Percentiles rank a stretch among this genome's conserved stretches.
These are phyloP conservation scores for Nicotiana otophora DNA, from an alignment of 257 asterid genomes.

Conservation along the genomic window DNA sequence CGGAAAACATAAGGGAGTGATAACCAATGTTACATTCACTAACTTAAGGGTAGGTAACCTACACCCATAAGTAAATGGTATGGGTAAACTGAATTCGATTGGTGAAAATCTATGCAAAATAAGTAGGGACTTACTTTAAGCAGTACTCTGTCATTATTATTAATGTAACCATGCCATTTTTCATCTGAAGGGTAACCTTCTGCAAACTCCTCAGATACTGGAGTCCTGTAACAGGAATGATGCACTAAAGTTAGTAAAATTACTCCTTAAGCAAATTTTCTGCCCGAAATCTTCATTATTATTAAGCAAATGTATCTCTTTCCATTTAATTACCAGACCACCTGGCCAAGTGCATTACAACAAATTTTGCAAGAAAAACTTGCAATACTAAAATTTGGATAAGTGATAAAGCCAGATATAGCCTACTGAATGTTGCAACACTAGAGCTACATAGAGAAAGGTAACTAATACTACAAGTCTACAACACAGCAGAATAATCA, in stretches of 20 bases:
- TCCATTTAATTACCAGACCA: not conserved
- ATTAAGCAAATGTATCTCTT: not conserved
- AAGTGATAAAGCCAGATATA: not conserved
- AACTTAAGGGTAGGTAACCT: not conserved
- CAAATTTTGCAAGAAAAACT: not conserved
- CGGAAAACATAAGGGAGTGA: not conserved
- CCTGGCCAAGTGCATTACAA: not conserved
- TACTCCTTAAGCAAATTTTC: not conserved
- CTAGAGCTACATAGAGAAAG: not conserved
- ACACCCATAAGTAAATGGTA: not conserved
- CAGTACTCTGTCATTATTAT: slow-evolving; percentile 77
- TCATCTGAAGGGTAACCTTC: slow-evolving; percentile 75
- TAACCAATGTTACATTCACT: not conserved
- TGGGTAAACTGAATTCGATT: not conserved
- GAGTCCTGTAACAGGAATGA: slow-evolving; percentile 55
- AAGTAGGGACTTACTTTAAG: slow-evolving; percentile 55
- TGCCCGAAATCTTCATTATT: not conserved
- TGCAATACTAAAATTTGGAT: not conserved
- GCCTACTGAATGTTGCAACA: not conserved
- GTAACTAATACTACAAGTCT: not conserved
- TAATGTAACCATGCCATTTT: slow-evolving; percentile 80
- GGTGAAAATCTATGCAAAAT: not conserved
- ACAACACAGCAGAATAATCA: not conserved
- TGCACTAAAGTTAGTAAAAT: slow-evolving; percentile 7
- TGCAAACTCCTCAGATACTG: slow-evolving; percentile 43